Evolutionary conservation across 768 basidiomycete genomes (phyloP), one percentile per base, ranked within the genome.

Genomic region (Termitomyces sp.): DNA sequence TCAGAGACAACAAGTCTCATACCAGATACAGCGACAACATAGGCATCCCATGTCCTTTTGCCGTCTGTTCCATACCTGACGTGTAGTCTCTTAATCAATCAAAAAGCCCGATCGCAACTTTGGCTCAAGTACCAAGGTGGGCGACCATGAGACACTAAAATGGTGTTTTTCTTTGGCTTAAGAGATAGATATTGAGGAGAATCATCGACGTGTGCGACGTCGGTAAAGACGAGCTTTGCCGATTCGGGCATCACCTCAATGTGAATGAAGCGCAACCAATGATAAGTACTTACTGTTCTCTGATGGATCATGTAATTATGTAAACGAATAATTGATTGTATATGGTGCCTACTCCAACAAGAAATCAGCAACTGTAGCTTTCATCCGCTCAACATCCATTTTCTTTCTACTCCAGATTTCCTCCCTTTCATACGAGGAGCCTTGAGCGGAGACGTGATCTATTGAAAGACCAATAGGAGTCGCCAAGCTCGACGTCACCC

Each of bases 1-100:
- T 34, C 26, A 10, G 4, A 20, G 34, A 36, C 41, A n/a, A 10
- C 34, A 36, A 58, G 20, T 53, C 8, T n/a, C 75, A 55, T 66
- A 88, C 92, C 92, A 67, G 88, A 90, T 60, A 94, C 84, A 8
- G 84, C 92, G 57, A 94, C 83, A 41, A 93, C 92, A 65, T 92
- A 94, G 16, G 92, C 92, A 66, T 87, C 84, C 41, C 78, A 78
- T 14, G 85, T 79, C 20, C 83, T 79, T 48, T 80, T 73, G 1
- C 92, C 92, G 61, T 91, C 84, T 67, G 86, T 83, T 31, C 81
- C 82, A 69, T 94, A 94, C 91, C 91, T 92, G 55, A 24, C 44
- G 12, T 32, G 10, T 7, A 39, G n/a, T 27, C 37, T 20, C 43
- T 24, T 61, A 42, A 58, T 53, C 59, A 55, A 58, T 53, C 53